Evolutionary conservation across 495 filamentous ascomycete species (phyloP).

Genomic region (Penicillium bialowiezense): DNA sequence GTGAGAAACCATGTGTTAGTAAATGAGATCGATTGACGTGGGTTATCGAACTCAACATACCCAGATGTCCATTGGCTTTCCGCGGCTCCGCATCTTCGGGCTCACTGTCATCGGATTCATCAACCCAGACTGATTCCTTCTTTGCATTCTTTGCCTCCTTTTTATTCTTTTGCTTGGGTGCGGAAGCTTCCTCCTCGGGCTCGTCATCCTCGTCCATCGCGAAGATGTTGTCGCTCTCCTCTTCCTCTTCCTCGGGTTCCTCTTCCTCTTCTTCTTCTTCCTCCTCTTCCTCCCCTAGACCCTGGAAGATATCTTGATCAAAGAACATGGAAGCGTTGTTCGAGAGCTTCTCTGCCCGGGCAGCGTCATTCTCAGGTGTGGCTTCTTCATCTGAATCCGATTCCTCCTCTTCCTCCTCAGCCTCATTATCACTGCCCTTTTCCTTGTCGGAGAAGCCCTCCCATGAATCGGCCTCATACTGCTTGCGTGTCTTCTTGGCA

Average conservation of each 20-base stretch:
- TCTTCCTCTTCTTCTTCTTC: conserved; percentile 43
- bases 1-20: conserved; percentile 23
- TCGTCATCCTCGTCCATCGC: conserved; percentile 21
- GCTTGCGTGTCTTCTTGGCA: conserved; percentile 81
- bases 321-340: conserved; percentile 88
- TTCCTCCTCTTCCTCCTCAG: conserved; percentile 57
- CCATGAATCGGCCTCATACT: conserved; percentile 85
- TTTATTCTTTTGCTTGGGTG: conserved; percentile 12
- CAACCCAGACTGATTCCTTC: conserved; percentile 58
- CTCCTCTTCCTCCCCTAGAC: conserved; percentile 55
- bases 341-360: conserved; percentile 58
- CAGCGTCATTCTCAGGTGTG: conserved; percentile 43
- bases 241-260: conserved; percentile 34
- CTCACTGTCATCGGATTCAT: conserved; percentile 45
- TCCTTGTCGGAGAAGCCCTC: conserved; percentile 78
- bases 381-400: conserved; percentile 32
- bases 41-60: conserved; percentile 43
- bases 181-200: conserved; percentile 6
- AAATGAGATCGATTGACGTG: background rate
- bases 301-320: conserved; percentile 90
- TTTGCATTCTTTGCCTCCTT: conserved; percentile 34
- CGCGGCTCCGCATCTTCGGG: conserved; percentile 65
- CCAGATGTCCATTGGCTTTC: conserved; percentile 64
- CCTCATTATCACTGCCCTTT: conserved; percentile 49
- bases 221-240: conserved; percentile 37